Evolutionary conservation across 2,329 filamentous ascomycete species (phyloP).

Genomic region (Aspergillus quadricinctus): DNA sequence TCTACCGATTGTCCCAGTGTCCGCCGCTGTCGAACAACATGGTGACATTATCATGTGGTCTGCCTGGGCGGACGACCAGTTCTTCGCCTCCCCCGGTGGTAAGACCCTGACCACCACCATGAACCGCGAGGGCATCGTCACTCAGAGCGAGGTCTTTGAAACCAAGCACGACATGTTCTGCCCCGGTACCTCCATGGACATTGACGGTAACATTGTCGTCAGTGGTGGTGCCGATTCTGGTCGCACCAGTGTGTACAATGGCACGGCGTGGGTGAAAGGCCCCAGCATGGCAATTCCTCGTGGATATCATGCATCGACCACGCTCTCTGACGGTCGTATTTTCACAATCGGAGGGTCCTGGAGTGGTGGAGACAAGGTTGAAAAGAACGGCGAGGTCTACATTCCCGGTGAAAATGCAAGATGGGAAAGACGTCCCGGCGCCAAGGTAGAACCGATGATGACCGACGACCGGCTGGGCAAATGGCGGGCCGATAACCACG

Average conservation of each 20-base stretch:
- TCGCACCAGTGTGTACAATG: constrained; percentile 49
- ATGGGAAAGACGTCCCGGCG: constrained; percentile 46
- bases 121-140: constrained; percentile 36
- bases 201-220: constrained; percentile 41
- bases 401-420: constrained; percentile 37
- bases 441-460: constrained; percentile 47
- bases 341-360: constrained; percentile 59
- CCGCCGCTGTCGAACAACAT: constrained; percentile 15
- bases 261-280: constrained; percentile 36
- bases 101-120: constrained; percentile 16
- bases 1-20: constrained; percentile 23
- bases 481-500: constrained; percentile 32
- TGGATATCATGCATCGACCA: constrained; percentile 52
- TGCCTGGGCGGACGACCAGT: constrained; percentile 15
- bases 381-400: constrained; percentile 56
- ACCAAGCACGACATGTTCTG: constrained; percentile 28
- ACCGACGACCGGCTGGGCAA: constrained; percentile 49
- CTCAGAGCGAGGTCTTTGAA: constrained; percentile 14
- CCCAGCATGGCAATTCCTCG: constrained; percentile 46
- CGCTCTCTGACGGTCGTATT: constrained; percentile 50
- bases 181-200: constrained; percentile 22
- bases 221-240: constrained; percentile 50
- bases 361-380: constrained; percentile 43
- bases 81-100: constrained; percentile 13
- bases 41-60: constrained; percentile 14